Conservation (phyloP, 768 basidiomycete genomes). For the Thelephora ganbajun region DNA sequence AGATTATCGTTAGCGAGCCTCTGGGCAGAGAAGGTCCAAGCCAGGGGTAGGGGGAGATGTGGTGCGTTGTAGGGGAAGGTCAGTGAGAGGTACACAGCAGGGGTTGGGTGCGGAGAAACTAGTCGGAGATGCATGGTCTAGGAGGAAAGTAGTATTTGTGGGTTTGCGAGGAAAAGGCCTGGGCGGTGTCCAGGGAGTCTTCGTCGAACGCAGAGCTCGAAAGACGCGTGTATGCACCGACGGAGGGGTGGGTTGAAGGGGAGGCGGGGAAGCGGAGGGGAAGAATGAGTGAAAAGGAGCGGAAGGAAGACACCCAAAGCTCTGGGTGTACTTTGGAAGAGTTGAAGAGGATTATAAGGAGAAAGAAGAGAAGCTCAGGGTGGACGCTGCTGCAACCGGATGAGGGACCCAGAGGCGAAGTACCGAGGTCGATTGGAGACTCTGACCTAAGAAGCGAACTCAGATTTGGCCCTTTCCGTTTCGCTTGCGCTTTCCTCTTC, state of each 20-base stretch:
- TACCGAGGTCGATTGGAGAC: too few species aligned
- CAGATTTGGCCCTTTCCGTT: too few species aligned
- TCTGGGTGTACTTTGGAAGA: too few species aligned
- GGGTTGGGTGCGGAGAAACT: slow-evolving; percentile 25
- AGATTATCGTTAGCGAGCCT: slow-evolving; percentile 36
- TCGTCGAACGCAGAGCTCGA: neutral
- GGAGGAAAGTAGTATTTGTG: neutral
- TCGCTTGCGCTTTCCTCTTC: too few species aligned
- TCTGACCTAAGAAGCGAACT: too few species aligned
- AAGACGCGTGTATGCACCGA: neutral
- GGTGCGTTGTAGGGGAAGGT: slow-evolving; percentile 29
- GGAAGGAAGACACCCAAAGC: neutral
- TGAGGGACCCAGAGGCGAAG: too few species aligned
- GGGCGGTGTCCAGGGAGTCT: neutral
- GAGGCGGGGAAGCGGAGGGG: neutral
- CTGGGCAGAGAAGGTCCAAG: slow-evolving; percentile 43
- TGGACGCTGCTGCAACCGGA: too few species aligned
- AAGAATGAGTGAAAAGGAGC: neutral
- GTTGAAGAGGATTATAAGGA: too few species aligned
- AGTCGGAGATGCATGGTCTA: slow-evolving; percentile 45
- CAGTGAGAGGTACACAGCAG: slow-evolving; percentile 46
- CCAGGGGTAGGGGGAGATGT: slow-evolving; percentile 29
- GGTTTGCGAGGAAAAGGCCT: neutral
- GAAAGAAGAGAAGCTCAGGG: too few species aligned
- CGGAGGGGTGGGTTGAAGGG: neutral